phyloP scores from a whole-genome alignment of 202 grass and related monocot species.

The Carex arenaria region DNA sequence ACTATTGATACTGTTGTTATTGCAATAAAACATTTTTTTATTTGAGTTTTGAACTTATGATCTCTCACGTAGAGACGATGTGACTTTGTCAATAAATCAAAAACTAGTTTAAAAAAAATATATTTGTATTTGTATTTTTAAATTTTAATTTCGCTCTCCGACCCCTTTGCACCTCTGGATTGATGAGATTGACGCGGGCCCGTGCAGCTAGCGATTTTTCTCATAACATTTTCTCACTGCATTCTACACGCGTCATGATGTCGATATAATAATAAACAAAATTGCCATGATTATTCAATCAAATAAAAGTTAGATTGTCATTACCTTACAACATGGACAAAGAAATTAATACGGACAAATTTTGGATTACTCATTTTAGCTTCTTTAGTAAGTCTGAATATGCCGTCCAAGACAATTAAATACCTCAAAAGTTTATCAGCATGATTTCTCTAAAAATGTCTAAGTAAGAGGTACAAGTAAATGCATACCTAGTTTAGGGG shows the following conservation, averaged over 20 bases:
- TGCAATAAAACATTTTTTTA: no score
- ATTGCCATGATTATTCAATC: neutral
- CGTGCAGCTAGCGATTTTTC: neutral
- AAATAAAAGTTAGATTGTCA: neutral
- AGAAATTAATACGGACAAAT: neutral
- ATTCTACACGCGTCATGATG: neutral
- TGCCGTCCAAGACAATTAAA: neutral
- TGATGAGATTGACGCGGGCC: no score
- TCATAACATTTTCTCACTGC: neutral
- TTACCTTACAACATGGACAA: neutral
- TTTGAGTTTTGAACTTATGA: no score
- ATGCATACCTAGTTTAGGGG: neutral
- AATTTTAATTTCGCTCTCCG: no score
- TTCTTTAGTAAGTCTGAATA: neutral
- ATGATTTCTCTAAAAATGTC: neutral
- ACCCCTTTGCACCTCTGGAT: no score
- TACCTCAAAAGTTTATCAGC: neutral
- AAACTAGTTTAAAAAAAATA: no score
- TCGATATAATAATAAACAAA: neutral
- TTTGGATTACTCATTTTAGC: neutral
- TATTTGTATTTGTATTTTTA: no score
- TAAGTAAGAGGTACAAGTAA: neutral
- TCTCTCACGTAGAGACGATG: no score
- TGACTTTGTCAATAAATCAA: no score
- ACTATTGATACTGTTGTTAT: no score